A percentile compares a stretch with the other conserved stretches of the same genome.
Conservation (phyloP, 331 rosid species). For the Saraca asoca region DNA sequence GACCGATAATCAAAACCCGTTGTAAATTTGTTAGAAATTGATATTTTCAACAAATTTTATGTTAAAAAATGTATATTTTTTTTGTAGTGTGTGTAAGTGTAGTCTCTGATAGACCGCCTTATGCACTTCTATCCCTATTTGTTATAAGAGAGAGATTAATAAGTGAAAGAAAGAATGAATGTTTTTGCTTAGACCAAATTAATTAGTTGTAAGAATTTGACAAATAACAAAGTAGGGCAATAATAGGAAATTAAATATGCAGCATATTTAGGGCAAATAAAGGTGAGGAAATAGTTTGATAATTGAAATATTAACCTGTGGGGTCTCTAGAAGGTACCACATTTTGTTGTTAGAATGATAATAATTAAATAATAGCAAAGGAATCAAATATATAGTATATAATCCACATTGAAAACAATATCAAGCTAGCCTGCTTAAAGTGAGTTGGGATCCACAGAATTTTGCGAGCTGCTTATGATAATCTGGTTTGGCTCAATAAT, state of each 20-base stretch:
- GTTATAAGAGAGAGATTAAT: too few species aligned
- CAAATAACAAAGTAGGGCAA: neutral
- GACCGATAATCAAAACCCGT: too few species aligned
- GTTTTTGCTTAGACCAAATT: neutral
- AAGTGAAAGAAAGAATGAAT: neutral
- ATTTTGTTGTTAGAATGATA: too few species aligned
- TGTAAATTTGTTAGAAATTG: too few species aligned
- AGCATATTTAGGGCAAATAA: neutral
- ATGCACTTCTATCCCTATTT: too few species aligned
- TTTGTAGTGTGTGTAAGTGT: too few species aligned
- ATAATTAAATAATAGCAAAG: too few species aligned
- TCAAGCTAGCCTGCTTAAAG: too few species aligned
- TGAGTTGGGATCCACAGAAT: neutral
- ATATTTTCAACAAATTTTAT: too few species aligned
- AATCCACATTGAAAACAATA: too few species aligned
- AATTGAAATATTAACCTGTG: neutral
- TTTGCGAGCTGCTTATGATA: neutral
- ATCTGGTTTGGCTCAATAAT: conserved; percentile 1
- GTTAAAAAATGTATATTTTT: too few species aligned
- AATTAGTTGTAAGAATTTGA: neutral
- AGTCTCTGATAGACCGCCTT: neutral
- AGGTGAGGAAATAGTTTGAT: neutral
- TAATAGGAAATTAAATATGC: neutral
- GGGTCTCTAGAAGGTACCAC: neutral
- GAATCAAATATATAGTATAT: too few species aligned